These are phyloP conservation scores for Lichtheimia ornata DNA, from an alignment of 371 early-diverging fungal species.

Conservation along the genomic window DNA sequence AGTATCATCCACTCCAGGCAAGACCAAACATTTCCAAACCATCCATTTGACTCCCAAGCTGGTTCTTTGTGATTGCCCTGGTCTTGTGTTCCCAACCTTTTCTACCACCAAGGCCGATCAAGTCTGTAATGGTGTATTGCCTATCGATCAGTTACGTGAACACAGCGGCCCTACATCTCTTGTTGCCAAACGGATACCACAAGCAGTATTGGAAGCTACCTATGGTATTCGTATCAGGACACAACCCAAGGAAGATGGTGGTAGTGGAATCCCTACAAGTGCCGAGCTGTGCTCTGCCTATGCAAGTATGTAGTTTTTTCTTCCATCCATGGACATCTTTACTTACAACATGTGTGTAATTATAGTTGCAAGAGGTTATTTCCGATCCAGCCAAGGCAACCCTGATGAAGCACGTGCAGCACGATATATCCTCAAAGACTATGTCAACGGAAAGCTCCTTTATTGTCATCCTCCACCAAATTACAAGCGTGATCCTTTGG, in stretches of 20 bases:
- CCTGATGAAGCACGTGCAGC: slow-evolving; percentile 98
- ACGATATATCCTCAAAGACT: slow-evolving; percentile 94
- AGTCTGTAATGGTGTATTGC: slow-evolving; percentile 98
- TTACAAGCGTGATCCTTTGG: slow-evolving; percentile 30
- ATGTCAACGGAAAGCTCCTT: slow-evolving; percentile 90
- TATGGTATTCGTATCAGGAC: slow-evolving; percentile 91
- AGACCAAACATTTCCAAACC: slow-evolving; percentile 99
- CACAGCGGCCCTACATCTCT: slow-evolving; percentile 86
- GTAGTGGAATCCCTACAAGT: slow-evolving; percentile 80
- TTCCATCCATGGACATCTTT: not conserved
- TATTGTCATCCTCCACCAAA: slow-evolving; percentile 86
- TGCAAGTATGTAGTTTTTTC: slow-evolving; percentile 48
- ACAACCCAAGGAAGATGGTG: slow-evolving; percentile 80
- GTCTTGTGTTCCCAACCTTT: slow-evolving; percentile 99
- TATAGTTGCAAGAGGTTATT: slow-evolving; percentile 86
- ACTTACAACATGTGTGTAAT: not conserved
- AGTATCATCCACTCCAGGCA: slow-evolving; percentile 99
- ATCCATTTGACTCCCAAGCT: slow-evolving; percentile 81
- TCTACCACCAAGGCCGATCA: slow-evolving; percentile 98
- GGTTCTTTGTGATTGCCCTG: slow-evolving; percentile 99
- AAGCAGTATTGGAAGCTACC: slow-evolving; percentile 82
- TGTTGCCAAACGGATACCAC: slow-evolving; percentile 88
- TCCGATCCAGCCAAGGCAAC: slow-evolving; percentile 90
- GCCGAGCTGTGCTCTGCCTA: slow-evolving; percentile 79
- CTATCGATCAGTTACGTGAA: slow-evolving; percentile 98